Conservation (phyloP, 305 asterid species). For the Fraxinus sp. region DNA sequence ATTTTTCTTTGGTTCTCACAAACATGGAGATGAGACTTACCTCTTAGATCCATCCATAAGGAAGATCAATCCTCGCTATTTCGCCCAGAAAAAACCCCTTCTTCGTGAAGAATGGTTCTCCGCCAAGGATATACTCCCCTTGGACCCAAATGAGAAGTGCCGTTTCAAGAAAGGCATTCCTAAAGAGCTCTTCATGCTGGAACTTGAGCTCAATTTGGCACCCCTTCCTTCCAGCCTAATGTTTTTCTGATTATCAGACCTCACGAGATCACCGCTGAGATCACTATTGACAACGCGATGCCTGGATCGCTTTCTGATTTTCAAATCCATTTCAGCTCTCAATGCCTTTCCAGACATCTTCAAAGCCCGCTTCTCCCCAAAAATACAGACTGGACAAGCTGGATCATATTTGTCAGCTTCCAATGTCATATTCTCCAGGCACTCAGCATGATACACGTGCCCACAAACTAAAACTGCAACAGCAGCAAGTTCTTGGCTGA, state of each 20-base stretch:
- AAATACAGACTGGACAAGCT: slow-evolving; percentile 79
- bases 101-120: background rate
- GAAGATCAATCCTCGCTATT: background rate
- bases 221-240: slow-evolving; percentile 47
- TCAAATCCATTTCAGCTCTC: slow-evolving; percentile 64
- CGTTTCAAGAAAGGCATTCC: background rate
- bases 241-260: slow-evolving; percentile 50
- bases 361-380: slow-evolving; percentile 69
- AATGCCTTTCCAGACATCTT: slow-evolving; percentile 79
- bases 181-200: slow-evolving; percentile 62
- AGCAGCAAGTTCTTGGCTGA: slow-evolving; percentile 50
- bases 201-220: slow-evolving; percentile 64
- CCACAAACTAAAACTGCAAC: slow-evolving; percentile 46
- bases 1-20: background rate
- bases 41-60: background rate
- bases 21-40: background rate
- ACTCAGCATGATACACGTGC: slow-evolving; percentile 85
- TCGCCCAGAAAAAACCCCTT: background rate
- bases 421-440: slow-evolving; percentile 82
- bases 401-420: slow-evolving; percentile 80
- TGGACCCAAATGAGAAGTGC: background rate
- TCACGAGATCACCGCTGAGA: slow-evolving; percentile 37
- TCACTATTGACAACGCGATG: slow-evolving; percentile 63
- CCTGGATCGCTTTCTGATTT: slow-evolving; percentile 50
- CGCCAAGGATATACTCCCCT: background rate